phyloP scores from a whole-genome alignment of 192 early-diverging fungal species.

The Umbelopsis vinacea region DNA sequence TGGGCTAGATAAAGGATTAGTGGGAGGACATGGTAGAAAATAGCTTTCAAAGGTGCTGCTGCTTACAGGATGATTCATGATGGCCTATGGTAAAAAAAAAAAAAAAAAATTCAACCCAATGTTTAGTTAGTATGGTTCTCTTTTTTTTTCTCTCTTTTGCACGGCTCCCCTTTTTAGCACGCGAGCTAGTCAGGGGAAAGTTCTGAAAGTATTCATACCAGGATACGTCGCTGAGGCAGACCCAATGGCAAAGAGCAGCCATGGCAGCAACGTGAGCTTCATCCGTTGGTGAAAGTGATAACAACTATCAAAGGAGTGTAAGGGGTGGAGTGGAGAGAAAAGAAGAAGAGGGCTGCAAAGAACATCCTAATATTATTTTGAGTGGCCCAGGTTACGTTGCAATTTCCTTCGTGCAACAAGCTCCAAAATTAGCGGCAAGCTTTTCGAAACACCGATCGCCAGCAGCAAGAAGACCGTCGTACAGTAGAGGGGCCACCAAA shows the following conservation, averaged over 20 bases:
- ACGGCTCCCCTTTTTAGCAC: background rate
- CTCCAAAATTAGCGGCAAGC: constrained; percentile 15
- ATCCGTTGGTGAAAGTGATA: constrained; percentile 9
- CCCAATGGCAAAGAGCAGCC: constrained; percentile 23
- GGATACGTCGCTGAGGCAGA: constrained; percentile 18
- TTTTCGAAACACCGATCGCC: background rate
- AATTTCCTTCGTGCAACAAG: constrained; percentile 22
- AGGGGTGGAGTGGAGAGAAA: constrained; percentile 3
- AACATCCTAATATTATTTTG: constrained; percentile 4
- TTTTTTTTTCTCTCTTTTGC: too few species aligned
- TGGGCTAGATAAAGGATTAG: constrained; percentile 4
- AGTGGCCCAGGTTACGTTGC: constrained; percentile 1
- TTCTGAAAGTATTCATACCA: background rate
- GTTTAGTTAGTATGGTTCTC: background rate
- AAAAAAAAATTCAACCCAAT: background rate
- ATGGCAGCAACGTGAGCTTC: constrained; percentile 23
- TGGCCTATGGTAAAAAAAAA: too few species aligned
- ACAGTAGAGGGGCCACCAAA: too few species aligned
- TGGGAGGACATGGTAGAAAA: background rate
- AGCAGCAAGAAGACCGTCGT: background rate
- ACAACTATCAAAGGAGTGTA: constrained; percentile 16
- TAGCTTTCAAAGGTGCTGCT: too few species aligned
- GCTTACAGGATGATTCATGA: constrained; percentile 9
- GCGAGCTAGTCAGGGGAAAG: background rate
- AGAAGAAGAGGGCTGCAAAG: constrained; percentile 14